Percentiles rank a stretch among this genome's conserved stretches.
These are phyloP conservation scores for Eucalyptus regnans DNA, from an alignment of 345 rosid genomes.

Conservation along the genomic window DNA sequence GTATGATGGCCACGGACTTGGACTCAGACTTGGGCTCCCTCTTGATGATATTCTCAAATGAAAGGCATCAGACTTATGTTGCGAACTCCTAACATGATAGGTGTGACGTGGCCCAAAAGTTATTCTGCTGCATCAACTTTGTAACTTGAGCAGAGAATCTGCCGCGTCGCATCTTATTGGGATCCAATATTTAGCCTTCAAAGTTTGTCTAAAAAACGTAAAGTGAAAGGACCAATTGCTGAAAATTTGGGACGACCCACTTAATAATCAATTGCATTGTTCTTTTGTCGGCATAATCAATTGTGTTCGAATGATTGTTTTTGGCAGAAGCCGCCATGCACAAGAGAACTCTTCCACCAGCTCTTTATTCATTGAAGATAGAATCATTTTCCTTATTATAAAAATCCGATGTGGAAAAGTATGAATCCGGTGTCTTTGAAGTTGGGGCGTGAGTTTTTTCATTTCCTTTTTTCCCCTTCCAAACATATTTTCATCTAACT, in stretches of 20 bases:
- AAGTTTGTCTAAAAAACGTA: no score
- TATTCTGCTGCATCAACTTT: not conserved
- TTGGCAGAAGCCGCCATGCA: not conserved
- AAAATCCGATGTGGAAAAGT: not conserved
- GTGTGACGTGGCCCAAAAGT: not conserved
- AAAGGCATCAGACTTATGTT: no score
- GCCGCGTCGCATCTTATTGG: not conserved
- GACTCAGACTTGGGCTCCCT: fast-evolving
- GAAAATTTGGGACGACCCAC: no score
- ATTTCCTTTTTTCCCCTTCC: no score
- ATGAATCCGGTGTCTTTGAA: not conserved
- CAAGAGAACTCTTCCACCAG: not conserved
- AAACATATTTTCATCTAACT: not conserved
- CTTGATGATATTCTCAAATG: no score
- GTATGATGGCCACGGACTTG: fast-evolving
- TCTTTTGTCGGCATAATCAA: not conserved
- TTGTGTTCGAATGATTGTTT: not conserved
- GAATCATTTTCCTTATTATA: not conserved
- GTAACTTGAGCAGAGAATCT: not conserved
- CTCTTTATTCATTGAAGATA: not conserved
- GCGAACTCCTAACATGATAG: not conserved
- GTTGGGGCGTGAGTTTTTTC: not conserved
- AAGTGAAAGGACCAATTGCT: no score
- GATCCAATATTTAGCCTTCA: not conserved
- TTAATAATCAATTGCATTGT: no score